phyloP scores from a whole-genome alignment of 2,329 filamentous ascomycete genomes.

The Cladorrhinum sp. region DNA sequence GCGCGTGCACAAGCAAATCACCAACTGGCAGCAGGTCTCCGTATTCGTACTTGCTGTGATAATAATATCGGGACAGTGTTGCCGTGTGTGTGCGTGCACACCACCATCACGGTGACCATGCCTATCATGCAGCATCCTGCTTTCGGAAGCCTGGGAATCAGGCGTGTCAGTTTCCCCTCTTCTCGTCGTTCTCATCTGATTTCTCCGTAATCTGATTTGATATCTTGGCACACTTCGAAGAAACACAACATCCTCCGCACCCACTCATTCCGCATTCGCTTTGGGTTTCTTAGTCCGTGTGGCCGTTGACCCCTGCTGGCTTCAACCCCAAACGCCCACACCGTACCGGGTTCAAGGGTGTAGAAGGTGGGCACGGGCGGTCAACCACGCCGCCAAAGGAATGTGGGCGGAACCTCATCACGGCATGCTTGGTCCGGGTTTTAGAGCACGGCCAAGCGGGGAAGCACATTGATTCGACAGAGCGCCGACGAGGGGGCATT shows the following conservation, averaged over 20 bases:
- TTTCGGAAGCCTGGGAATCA: slow-evolving; percentile 3
- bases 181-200: slow-evolving; percentile 2
- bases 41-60: slow-evolving; percentile 19
- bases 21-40: too few species aligned
- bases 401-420: slow-evolving; percentile 15
- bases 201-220: slow-evolving; percentile 9
- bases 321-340: background rate
- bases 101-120: too few species aligned
- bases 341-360: slow-evolving; percentile 9
- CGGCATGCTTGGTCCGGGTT: slow-evolving; percentile 10
- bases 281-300: background rate
- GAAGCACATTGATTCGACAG: slow-evolving; percentile 18
- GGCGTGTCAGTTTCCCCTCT: background rate
- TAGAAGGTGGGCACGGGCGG: background rate
- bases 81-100: slow-evolving; percentile 1
- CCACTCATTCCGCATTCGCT: background rate
- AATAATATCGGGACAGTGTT: slow-evolving; percentile 2
- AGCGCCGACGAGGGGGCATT: background rate
- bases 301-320: slow-evolving; percentile 6
- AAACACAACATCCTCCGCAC: background rate
- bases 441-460: slow-evolving; percentile 7
- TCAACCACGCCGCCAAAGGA: slow-evolving; percentile 9
- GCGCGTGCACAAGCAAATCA: background rate
- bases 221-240: background rate
- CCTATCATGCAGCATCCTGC: slow-evolving; percentile 11